Evolutionary conservation across 2,329 filamentous ascomycete species (phyloP).

Genomic region (Bipolaris cookei): DNA sequence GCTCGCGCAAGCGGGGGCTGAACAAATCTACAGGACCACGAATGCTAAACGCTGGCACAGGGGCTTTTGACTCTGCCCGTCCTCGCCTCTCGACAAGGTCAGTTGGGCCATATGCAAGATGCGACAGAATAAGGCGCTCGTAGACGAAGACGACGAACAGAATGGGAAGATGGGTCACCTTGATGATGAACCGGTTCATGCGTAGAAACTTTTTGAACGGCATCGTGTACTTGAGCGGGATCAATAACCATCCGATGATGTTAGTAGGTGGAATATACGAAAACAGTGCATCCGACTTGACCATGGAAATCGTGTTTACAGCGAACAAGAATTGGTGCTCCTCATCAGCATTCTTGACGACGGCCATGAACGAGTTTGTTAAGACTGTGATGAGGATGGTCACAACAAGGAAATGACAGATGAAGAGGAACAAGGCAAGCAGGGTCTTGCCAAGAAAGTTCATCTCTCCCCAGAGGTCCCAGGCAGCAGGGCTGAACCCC

Average conservation of each 20-base stretch:
- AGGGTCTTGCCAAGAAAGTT: slow-evolving; percentile 78
- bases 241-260: slow-evolving; percentile 86
- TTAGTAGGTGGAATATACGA: slow-evolving; percentile 93
- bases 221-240: slow-evolving; percentile 80
- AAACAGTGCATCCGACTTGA: slow-evolving; percentile 96
- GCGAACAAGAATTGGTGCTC: slow-evolving; percentile 93
- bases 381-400: slow-evolving; percentile 95
- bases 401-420: slow-evolving; percentile 93
- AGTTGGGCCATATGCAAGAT: slow-evolving; percentile 78
- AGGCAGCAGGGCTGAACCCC: slow-evolving; percentile 94
- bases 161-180: slow-evolving; percentile 86
- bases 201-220: slow-evolving; percentile 81
- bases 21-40: slow-evolving; percentile 64
- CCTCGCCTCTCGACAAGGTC: slow-evolving; percentile 80
- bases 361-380: slow-evolving; percentile 94
- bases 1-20: slow-evolving; percentile 80
- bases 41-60: slow-evolving; percentile 51
- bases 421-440: slow-evolving; percentile 83
- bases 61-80: slow-evolving; percentile 65
- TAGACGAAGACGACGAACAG: slow-evolving; percentile 87
- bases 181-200: slow-evolving; percentile 89
- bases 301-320: slow-evolving; percentile 96
- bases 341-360: slow-evolving; percentile 90
- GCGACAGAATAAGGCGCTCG: slow-evolving; percentile 78
- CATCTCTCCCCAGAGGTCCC: slow-evolving; percentile 85